Conservation (phyloP, 129 eudicot genomes). For the Artemisia tridentata region DNA sequence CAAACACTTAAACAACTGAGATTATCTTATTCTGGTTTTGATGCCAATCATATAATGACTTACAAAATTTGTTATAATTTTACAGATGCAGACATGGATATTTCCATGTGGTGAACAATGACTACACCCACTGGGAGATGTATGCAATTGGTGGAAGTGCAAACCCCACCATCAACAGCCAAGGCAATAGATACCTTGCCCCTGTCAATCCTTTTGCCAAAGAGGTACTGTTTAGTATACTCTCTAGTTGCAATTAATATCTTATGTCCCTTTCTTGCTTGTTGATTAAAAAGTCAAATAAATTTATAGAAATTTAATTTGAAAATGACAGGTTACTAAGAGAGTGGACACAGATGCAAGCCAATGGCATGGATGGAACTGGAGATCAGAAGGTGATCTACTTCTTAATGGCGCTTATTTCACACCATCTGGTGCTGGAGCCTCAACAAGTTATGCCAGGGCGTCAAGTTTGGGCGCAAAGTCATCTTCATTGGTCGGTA, state of each 20-base stretch:
- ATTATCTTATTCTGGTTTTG: not conserved
- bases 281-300: constrained; percentile 12
- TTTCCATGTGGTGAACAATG: constrained; percentile 97
- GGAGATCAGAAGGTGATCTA: constrained; percentile 91
- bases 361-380: constrained; percentile 82
- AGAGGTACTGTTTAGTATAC: constrained; percentile 46
- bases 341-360: constrained; percentile 54
- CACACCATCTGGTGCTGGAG: constrained; percentile 79
- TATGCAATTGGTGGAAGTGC: constrained; percentile 98
- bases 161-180: constrained; percentile 89
- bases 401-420: constrained; percentile 81
- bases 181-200: constrained; percentile 90
- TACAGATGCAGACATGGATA: constrained; percentile 93
- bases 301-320: constrained; percentile 18
- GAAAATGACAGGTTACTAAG: constrained; percentile 64
- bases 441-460: constrained; percentile 74
- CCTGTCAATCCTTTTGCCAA: constrained; percentile 81
- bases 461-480: constrained; percentile 90
- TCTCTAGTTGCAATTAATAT: not conserved
- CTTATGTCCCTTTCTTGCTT: not conserved
- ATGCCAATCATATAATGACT: too few species aligned
- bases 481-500: constrained; percentile 75
- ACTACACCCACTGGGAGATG: constrained; percentile 99
- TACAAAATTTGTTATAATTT: not conserved
- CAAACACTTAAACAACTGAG: not conserved